phyloP scores from a whole-genome alignment of 2,329 filamentous ascomycete species.

The Neurospora crassa region DNA sequence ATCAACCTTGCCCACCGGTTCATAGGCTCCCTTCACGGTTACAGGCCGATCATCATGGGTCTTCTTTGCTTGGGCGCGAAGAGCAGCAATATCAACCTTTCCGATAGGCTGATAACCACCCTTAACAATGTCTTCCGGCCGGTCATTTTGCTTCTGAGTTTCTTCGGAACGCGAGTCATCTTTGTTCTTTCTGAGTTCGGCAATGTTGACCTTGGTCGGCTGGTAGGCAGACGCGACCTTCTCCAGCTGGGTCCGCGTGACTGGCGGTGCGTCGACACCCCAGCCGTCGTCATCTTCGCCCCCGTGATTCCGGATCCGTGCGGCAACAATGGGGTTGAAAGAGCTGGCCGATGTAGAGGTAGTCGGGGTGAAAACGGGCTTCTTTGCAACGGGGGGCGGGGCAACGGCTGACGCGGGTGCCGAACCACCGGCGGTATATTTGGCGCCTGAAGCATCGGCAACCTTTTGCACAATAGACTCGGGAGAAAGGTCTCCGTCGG shows the following conservation, averaged over 20 bases:
- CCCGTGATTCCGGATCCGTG: constrained; percentile 49
- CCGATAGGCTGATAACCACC: constrained; percentile 90
- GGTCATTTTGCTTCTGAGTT: constrained; percentile 34
- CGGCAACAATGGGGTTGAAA: constrained; percentile 61
- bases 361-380: constrained; percentile 86
- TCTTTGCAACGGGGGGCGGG: constrained; percentile 69
- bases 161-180: constrained; percentile 52
- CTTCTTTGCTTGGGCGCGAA: constrained; percentile 65
- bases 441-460: constrained; percentile 85
- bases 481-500: constrained; percentile 78
- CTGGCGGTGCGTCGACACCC: constrained; percentile 86
- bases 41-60: constrained; percentile 70
- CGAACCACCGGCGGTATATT: constrained; percentile 68
- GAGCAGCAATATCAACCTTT: constrained; percentile 93
- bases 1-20: constrained; percentile 93
- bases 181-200: constrained; percentile 68
- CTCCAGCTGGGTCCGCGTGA: constrained; percentile 78
- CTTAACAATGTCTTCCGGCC: constrained; percentile 56
- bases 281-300: constrained; percentile 78
- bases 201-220: constrained; percentile 91
- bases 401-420: constrained; percentile 42
- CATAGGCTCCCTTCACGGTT: constrained; percentile 83
- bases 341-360: constrained; percentile 33
- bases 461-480: constrained; percentile 89
- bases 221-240: constrained; percentile 90